Percentiles rank a stretch among this genome's conserved stretches.
phyloP scores from a whole-genome alignment of 2,329 filamentous ascomycete species.

The Colletotrichum somersetense region DNA sequence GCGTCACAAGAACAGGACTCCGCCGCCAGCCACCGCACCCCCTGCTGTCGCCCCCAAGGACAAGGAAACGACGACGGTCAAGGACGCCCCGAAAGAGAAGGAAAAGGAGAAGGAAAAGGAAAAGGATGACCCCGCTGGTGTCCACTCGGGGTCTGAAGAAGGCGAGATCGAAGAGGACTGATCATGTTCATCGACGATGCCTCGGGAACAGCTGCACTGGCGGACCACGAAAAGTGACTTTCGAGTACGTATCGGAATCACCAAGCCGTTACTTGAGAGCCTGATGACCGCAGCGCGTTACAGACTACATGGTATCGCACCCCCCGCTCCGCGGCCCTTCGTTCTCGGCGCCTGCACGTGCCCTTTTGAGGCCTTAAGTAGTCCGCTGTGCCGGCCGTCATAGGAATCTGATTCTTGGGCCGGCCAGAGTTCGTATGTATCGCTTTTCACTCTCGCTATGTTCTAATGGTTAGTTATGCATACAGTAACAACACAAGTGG shows the following conservation, averaged over 20 bases:
- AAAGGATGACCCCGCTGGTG: constrained; percentile 65
- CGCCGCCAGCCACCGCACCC: constrained; percentile 53
- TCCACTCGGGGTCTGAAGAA: constrained; percentile 93
- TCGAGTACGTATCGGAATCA: constrained; percentile 52
- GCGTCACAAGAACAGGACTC: constrained; percentile 69
- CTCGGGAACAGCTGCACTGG: not conserved
- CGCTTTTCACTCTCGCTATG: constrained; percentile 20
- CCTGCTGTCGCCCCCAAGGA: constrained; percentile 38
- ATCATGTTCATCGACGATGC: constrained; percentile 20
- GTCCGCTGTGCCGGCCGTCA: not conserved
- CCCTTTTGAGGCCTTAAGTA: not conserved
- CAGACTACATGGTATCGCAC: constrained; percentile 25
- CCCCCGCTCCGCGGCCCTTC: constrained; percentile 5
- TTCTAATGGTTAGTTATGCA: constrained; percentile 18
- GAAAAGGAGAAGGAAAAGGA: constrained; percentile 68
- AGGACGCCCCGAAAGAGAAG: constrained; percentile 57
- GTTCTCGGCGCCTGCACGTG: not conserved
- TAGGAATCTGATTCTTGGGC: not conserved
- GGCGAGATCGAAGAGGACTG: constrained; percentile 94
- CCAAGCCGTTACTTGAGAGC: constrained; percentile 44
- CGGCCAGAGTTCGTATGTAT: constrained; percentile 37
- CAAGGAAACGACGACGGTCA: constrained; percentile 45
- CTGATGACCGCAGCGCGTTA: constrained; percentile 40
- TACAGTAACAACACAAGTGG: constrained; percentile 1
- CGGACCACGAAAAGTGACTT: constrained; percentile 19